phyloP scores from a whole-genome alignment of 148 eudicot genomes.

The Camellia sinensis region DNA sequence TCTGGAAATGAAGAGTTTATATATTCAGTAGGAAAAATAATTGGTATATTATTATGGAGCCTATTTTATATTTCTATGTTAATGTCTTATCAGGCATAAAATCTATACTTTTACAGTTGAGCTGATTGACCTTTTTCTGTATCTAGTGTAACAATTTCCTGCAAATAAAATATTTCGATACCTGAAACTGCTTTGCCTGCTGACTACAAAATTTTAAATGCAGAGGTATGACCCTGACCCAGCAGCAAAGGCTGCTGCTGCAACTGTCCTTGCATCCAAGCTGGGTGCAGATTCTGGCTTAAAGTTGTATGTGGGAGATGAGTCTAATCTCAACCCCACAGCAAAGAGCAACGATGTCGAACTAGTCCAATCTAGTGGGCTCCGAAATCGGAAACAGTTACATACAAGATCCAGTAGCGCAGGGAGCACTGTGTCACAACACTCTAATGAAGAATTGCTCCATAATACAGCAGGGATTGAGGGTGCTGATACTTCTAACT shows the following conservation, averaged over 20 bases:
- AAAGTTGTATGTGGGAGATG: conserved; percentile 65
- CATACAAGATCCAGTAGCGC: conserved; percentile 39
- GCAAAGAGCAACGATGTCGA: conserved; percentile 75
- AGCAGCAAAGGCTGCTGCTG: conserved; percentile 97
- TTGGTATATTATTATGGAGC: not conserved
- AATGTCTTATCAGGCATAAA: not conserved
- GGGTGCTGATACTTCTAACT: conserved; percentile 33
- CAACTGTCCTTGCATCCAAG: conserved; percentile 85
- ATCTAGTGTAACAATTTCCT: not conserved
- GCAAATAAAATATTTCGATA: not conserved
- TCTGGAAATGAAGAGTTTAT: not conserved
- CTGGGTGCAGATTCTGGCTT: conserved; percentile 87
- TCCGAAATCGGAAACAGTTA: conserved; percentile 67
- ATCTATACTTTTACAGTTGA: not conserved
- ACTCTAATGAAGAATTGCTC: conserved; percentile 33
- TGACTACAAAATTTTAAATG: conserved; percentile 21
- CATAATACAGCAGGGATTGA: conserved; percentile 36
- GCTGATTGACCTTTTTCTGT: not conserved
- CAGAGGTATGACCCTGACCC: conserved; percentile 97
- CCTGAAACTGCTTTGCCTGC: conserved; percentile 11
- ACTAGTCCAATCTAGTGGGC: conserved; percentile 51
- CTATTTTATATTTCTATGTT: not conserved
- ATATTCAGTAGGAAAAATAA: not conserved
- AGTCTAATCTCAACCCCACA: conserved; percentile 33
- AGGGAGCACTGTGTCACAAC: conserved; percentile 33